Conservation (phyloP, 345 rosid species). For the Pistacia atlantica region DNA sequence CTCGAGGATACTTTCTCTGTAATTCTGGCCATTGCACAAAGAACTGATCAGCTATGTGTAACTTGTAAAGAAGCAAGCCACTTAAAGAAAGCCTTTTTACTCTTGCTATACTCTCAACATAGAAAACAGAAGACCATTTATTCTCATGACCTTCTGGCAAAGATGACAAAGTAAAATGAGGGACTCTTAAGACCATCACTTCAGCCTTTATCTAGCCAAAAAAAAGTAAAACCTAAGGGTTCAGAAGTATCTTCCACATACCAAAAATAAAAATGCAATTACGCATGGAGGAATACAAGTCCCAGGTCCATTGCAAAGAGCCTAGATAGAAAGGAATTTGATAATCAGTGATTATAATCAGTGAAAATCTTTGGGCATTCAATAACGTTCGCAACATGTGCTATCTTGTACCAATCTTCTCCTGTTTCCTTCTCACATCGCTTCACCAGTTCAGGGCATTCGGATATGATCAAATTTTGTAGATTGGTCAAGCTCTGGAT, state of each 20-base stretch:
- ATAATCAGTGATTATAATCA: no score
- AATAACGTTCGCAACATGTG: not conserved
- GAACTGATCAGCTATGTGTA: no score
- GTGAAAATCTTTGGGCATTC: no score
- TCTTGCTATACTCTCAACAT: no score
- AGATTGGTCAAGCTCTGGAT: not conserved
- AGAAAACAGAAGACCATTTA: no score
- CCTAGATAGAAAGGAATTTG: constrained; percentile 34
- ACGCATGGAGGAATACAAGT: constrained; percentile 85
- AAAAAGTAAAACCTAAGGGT: not conserved
- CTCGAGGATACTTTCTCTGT: no score
- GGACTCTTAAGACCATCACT: constrained; percentile 6
- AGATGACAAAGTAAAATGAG: not conserved
- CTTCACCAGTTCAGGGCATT: constrained; percentile 9
- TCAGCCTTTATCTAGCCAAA: not conserved
- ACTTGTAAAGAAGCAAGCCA: no score
- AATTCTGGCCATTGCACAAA: no score
- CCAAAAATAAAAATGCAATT: constrained; percentile 85
- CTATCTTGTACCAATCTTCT: constrained; percentile 22
- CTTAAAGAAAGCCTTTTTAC: no score
- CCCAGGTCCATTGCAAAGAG: constrained; percentile 97
- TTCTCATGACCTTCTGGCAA: constrained; percentile 60
- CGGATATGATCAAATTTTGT: no score
- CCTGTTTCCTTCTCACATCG: constrained; percentile 17
- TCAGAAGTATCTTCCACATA: constrained; percentile 28